Base-by-base conservation (phyloP, 768 basidiomycete genomes). In the Pulveroboletus sp. region DNA sequence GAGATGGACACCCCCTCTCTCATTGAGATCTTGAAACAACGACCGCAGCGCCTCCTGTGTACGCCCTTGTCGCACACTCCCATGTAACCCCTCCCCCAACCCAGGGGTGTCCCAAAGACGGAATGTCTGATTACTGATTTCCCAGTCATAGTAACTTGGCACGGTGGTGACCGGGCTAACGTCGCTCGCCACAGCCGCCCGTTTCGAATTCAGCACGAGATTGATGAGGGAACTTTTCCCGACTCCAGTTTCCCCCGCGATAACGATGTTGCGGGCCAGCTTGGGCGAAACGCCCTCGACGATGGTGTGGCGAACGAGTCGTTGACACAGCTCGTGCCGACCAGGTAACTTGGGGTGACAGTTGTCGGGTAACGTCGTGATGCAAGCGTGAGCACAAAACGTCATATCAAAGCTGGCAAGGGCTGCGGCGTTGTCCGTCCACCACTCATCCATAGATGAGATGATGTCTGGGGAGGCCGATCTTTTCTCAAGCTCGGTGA, bases 391-490 rank as follows among this genome's bases (percentile, higher is more conserved):
- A 9, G 40, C 68, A 6, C 59, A 52, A 23, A 72, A 73, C 10
- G 24, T 4, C 59, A 76, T 76, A n/a, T 51, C 52, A 44, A 61
- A 56, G 5, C 50, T 38, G 21, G 43, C 46, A 45, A 75, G 71
- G 1, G 29, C 17, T 8, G 23, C 13, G 21, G 59, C 38, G 39
- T 75, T 75, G 49, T 50, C 48, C 23, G 41, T 45, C 74, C 73
- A 75, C 75, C 75, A 76, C 24, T 62, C 56, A 1, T 67, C 66
- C 63, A 71, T 70, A 19, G 65, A 64, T 2, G 47, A 25, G 6
- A 58, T 42, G 45, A 61, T 50, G 19, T 58, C 47, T 11, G 56
- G 37, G 2, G 16, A 14, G 23, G 47, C 23, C 8, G 59, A 61
- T 27, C 52, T 46, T 32, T 68, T 66, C 50, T 69, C 69, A 14